Base-by-base conservation (phyloP, 2,329 filamentous ascomycete species). In the Aureobasidium sp. region DNA sequence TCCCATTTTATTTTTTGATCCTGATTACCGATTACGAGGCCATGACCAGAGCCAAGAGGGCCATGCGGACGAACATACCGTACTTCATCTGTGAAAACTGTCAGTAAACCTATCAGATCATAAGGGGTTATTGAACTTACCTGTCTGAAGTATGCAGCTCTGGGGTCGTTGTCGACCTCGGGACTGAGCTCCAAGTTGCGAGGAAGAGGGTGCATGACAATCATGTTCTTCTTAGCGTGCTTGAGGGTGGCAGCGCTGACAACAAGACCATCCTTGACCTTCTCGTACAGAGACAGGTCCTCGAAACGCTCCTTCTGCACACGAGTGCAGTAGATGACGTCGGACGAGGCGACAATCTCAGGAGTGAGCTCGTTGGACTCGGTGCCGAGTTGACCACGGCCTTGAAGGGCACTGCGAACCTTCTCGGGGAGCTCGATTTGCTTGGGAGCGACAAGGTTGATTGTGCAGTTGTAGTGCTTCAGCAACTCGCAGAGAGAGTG, bases 111-210 rank as follows among this genome's bases (percentile, higher is more conserved):
- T 42, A 39, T 47, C 60, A 37, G 8, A 13, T 9, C 47, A 9
- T 16, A 11, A 14, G 5, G 51, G 9, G 25, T 10, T 11, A 29
- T 25, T 39, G 58, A 64, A 83, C 89, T 85, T 78, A 96, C 93
- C 89, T 99, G 94, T 89, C 94, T 86, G 79, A 99, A 99, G 80
- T 99, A 99, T 61, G 94, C 93, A 63, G 94, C 94, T 69, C 94
- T 81, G 74, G 95, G 91, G 78, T 99, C 94, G 78, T 95, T 96
- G 77, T 99, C 94, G 51, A 99, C 91, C 79, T 99, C 94, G 77
- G 95, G 91, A 37, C 87, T 86, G 72, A 99, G 87, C 82, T 99
- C 94, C 67, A 88, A 86, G 72, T 97, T 97, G 71, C 94, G 84
- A 44, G 94, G 94, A 71, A 99, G 81, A 62, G 94, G 94, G 77